Base-by-base conservation (phyloP, 2,329 filamentous ascomycete species). In the Epicoccum nigrum region DNA sequence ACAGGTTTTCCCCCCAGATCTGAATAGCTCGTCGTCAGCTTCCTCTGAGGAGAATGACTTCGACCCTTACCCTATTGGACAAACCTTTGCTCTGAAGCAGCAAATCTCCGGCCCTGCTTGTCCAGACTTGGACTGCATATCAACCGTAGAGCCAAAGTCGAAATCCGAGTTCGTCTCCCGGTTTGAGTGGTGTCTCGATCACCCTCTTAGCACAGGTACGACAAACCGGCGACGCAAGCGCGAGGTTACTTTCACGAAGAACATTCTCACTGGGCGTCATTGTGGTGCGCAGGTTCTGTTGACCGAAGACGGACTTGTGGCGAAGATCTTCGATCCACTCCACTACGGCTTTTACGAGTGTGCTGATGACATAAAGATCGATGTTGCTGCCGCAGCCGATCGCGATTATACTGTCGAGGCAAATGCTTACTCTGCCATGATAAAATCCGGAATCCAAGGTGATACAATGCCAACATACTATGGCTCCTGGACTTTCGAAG, bases 261-360 rank as follows among this genome's bases (percentile, higher is more conserved):
- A 21, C 3, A 40, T 54, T 21, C 50, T 46, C 5, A 35, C 33
- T 13, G 50, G 54, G 1, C 13, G 37, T 6, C 11, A 38, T 11
- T 42, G 45, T 40, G 43, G 50, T 4, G 50, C 50, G 13, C 50
- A 54, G 21, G 13, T 51, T 8, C 16, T 56, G 9, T 30, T 51
- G 2, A 50, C 33, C 12, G 34, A 43, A 4, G 19, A 35, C 16
- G 39, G 39, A 4, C 35, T 42, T 4, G 45, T 56, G 32, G 54
- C 54, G 6, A 54, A 56, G 39, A 41, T 56, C 4, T 56, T 37
- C 21, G 54, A 54, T 39, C 46, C 50, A 5, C 5, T 54, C 4
- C 51, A 39, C 43, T 54, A 54, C 30, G 7, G 21, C 13, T 45
- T 23, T 15, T 4, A 21, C 23, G 8, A 37, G n/a, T 4, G 5